These are phyloP conservation scores for Cerioporus squamosus DNA, from an alignment of 1,284 basidiomycete genomes.

Conservation along the genomic window DNA sequence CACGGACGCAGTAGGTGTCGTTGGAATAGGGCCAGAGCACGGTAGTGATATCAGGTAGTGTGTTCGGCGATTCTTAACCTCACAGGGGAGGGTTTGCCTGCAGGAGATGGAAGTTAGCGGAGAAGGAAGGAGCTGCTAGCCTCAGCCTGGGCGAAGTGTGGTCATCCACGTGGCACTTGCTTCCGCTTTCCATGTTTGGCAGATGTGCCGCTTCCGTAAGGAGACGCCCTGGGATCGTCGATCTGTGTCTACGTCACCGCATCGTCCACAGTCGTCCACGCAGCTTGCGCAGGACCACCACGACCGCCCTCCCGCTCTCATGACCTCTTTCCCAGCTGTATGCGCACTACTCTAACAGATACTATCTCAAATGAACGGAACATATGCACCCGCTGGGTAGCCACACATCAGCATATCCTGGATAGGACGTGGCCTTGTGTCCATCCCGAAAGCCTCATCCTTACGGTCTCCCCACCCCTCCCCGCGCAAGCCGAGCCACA, in stretches of 20 bases:
- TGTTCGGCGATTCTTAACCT: too few species aligned
- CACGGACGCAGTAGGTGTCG: neutral
- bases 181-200: slow-evolving; percentile 2
- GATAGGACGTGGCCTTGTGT: neutral
- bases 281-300: neutral
- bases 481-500: neutral
- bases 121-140: too few species aligned
- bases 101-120: too few species aligned
- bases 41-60: too few species aligned
- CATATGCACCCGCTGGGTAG: too few species aligned
- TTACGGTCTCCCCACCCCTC: neutral
- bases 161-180: slow-evolving; percentile 20
- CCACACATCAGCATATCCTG: neutral
- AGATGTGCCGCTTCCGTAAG: too few species aligned
- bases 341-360: neutral
- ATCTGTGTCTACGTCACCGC: neutral
- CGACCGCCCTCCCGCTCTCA: neutral
- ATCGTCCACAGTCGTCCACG: neutral
- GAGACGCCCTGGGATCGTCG: slow-evolving; percentile 1
- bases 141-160: neutral
- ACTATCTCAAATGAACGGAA: neutral
- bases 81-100: too few species aligned
- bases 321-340: neutral
- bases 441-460: neutral
- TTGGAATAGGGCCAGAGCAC: too few species aligned